These are phyloP conservation scores for Diaporthe sp. DNA, from an alignment of 2,329 filamentous ascomycete genomes.

Conservation along the genomic window DNA sequence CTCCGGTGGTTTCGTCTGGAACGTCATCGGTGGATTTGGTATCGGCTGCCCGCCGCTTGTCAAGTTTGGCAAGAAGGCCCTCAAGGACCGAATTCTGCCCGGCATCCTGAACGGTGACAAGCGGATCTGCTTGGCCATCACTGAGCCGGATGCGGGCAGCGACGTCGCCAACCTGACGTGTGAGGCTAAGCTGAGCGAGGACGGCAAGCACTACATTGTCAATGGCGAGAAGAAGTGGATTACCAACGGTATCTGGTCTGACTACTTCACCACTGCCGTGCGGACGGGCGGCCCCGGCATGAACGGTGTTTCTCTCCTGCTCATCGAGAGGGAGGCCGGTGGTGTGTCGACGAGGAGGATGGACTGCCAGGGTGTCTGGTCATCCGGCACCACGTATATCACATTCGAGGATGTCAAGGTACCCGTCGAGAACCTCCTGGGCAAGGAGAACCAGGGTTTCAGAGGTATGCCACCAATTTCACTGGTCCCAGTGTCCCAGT, in stretches of 20 bases:
- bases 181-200: constrained; percentile 93
- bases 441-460: constrained; percentile 98
- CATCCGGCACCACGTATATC: constrained; percentile 94
- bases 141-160: constrained; percentile 93
- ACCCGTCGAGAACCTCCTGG: constrained; percentile 97
- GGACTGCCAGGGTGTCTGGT: constrained; percentile 99
- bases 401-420: constrained; percentile 99
- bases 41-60: constrained; percentile 93
- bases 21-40: constrained; percentile 94
- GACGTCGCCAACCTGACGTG: constrained; percentile 97
- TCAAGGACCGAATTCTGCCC: constrained; percentile 90
- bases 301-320: constrained; percentile 90
- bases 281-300: constrained; percentile 90
- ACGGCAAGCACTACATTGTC: constrained; percentile 99
- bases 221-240: constrained; percentile 99
- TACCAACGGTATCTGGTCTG: constrained; percentile 95
- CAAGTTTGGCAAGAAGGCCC: constrained; percentile 89
- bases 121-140: constrained; percentile 97
- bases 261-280: constrained; percentile 98
- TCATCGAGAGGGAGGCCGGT: constrained; percentile 88
- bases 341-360: constrained; percentile 95
- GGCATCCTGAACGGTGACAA: constrained; percentile 93
- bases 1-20: constrained; percentile 96
- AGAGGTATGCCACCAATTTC: constrained; percentile 66
- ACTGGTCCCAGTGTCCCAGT: neutral